Base-by-base conservation (phyloP, 2,329 filamentous ascomycete genomes). In the Aurifilum marmelostoma region DNA sequence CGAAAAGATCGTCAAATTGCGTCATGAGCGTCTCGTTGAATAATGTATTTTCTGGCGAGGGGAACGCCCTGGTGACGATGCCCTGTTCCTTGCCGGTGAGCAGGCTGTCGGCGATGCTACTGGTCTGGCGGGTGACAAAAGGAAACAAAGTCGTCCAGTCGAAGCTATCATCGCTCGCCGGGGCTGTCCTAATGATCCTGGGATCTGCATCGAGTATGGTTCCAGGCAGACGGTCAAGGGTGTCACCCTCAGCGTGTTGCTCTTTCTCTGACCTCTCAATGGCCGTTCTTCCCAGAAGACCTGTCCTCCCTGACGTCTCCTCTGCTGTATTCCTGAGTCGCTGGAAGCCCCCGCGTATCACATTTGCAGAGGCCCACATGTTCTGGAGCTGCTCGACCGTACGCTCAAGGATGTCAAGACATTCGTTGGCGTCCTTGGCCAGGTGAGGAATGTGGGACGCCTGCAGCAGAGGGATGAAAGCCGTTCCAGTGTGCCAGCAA, bases 401-500 rank as follows among this genome's bases (percentile, higher is more conserved):
- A 3, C 77, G 67, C 12, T 71, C 73, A 1, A 81, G 73, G 11
- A 79, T 74, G 41, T 78, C 74, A 16, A 81, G 72, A 39, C 79
- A 76, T 29, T 77, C 75, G 24, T 79, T 76, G 14, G 76, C 79
- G 8, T 75, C 74, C 43, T 73, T 71, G 0, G 75, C 73, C 3
- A 81, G 72, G 11, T 73, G 68, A 6, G 75, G 72, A n/a, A 80
- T 74, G 16, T 75, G 74, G n/a, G 75, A 74, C 1, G 80, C 80
- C 59, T 82, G 80, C 0, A 83, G 69, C 0, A 83, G 72, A 0
- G 81, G 78, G 18, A 82, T 77, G 32, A 82, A 79, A 0, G 81
- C 80, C 0, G 79, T 80, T 0, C 78, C 78, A n/a, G 76, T 75
- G 61, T 83, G 81, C 81, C 81, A 83, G 50, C 80, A 80, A 0